phyloP scores from a whole-genome alignment of 345 rosid genomes.

The Eucalyptus victrix region DNA sequence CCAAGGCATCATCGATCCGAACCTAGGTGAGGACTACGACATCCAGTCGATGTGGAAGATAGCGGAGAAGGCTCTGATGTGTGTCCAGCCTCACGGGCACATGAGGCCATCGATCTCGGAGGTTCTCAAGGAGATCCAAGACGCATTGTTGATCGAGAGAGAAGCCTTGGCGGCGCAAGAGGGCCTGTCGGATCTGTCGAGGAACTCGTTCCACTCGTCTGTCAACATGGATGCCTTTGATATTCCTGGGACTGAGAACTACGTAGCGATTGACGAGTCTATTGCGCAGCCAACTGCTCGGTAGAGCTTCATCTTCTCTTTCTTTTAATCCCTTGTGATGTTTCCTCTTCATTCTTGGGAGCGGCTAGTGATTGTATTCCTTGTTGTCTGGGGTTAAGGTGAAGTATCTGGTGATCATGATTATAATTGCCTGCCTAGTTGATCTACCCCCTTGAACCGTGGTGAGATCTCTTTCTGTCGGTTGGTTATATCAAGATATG shows the following conservation, averaged over 20 bases:
- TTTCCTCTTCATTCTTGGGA: not conserved
- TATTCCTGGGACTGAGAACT: slow-evolving; percentile 40
- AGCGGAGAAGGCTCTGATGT: slow-evolving; percentile 87
- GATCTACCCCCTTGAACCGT: not conserved
- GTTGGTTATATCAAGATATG: not conserved
- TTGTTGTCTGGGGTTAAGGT: not conserved
- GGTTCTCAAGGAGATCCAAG: slow-evolving; percentile 93
- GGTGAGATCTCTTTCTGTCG: not conserved
- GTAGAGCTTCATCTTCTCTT: slow-evolving; percentile 4
- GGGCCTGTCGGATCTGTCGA: slow-evolving; percentile 62
- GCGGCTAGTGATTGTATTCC: not conserved
- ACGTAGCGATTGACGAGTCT: slow-evolving; percentile 48
- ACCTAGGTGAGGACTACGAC: slow-evolving; percentile 52
- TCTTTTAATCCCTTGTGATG: not conserved
- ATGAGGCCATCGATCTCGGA: slow-evolving; percentile 92
- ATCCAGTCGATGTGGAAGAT: slow-evolving; percentile 99
- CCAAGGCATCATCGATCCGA: slow-evolving; percentile 80
- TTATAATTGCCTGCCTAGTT: not conserved
- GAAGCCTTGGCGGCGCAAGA: slow-evolving; percentile 38
- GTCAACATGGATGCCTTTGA: slow-evolving; percentile 38
- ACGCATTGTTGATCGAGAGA: slow-evolving; percentile 71
- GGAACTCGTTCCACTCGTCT: slow-evolving; percentile 65
- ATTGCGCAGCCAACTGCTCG: slow-evolving; percentile 56
- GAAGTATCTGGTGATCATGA: not conserved
- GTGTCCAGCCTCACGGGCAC: slow-evolving; percentile 87